Percentiles rank a stretch among this genome's conserved stretches.
These are phyloP conservation scores for Ilyonectria destructans DNA, from an alignment of 2,329 filamentous ascomycete species.

Conservation along the genomic window DNA sequence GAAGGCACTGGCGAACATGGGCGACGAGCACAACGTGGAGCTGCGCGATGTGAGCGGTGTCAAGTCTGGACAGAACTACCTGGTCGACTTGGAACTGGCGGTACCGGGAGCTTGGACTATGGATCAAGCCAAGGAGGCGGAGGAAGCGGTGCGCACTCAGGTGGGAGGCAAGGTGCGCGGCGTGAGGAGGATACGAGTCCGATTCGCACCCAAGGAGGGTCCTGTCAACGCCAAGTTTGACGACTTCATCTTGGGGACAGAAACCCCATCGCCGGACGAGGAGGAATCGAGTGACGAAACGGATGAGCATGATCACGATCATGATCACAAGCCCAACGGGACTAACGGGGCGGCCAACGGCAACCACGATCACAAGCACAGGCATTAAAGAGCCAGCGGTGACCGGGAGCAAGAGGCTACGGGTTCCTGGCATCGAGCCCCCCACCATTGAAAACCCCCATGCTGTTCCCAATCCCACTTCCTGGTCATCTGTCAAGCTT, in stretches of 20 bases:
- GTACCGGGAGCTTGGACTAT: conserved; percentile 86
- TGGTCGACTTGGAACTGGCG: conserved; percentile 90
- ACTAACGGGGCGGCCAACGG: conserved; percentile 32
- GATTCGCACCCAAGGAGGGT: conserved; percentile 83
- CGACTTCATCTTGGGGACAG: conserved; percentile 82
- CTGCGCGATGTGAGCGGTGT: conserved; percentile 87
- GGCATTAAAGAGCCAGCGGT: conserved; percentile 42
- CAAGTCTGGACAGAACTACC: conserved; percentile 97
- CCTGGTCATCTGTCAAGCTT: background rate
- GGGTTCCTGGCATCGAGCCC: background rate
- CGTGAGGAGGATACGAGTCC: conserved; percentile 85
- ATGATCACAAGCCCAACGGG: conserved; percentile 49
- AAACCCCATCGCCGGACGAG: conserved; percentile 76
- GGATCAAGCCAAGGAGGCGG: conserved; percentile 78
- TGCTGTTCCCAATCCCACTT: background rate
- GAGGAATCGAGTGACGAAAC: conserved; percentile 59
- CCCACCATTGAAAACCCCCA: background rate
- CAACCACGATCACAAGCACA: conserved; percentile 50
- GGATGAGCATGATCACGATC: conserved; percentile 58
- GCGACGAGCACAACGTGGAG: conserved; percentile 73
- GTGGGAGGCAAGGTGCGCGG: conserved; percentile 87
- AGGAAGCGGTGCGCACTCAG: conserved; percentile 80
- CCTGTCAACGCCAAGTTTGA: conserved; percentile 75
- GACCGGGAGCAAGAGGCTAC: conserved; percentile 9
- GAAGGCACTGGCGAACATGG: conserved; percentile 71